These are phyloP conservation scores for Pestalotiopsis sp. DNA, from an alignment of 2,329 filamentous ascomycete genomes.

Conservation along the genomic window DNA sequence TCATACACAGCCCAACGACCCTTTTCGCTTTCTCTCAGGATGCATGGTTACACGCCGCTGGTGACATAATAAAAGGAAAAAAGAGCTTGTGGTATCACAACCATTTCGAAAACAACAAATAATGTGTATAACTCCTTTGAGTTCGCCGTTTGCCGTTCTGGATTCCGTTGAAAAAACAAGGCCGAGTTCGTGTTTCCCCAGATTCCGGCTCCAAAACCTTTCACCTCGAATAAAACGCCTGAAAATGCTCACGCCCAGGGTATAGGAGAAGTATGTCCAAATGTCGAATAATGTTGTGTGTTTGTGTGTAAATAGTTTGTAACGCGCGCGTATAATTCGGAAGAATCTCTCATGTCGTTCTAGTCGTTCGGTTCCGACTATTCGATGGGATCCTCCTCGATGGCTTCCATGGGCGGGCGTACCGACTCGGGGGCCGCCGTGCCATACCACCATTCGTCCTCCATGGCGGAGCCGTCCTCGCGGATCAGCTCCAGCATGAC, in stretches of 20 bases:
- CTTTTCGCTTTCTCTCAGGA: background rate
- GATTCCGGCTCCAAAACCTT: background rate
- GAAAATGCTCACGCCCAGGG: conserved; percentile 28
- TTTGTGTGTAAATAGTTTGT: no score
- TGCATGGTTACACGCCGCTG: conserved; percentile 5
- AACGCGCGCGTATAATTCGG: background rate
- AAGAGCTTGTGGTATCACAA: background rate
- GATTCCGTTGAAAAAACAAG: background rate
- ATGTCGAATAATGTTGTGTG: background rate
- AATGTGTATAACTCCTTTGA: conserved; percentile 18
- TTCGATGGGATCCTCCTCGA: conserved; percentile 53
- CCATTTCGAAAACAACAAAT: conserved; percentile 9
- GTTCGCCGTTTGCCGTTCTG: conserved; percentile 17
- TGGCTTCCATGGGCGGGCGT: conserved; percentile 49
- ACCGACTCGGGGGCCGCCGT: conserved; percentile 55
- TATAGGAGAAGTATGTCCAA: conserved; percentile 11
- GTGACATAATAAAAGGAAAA: conserved; percentile 2
- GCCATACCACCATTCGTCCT: conserved; percentile 66
- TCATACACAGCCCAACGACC: background rate
- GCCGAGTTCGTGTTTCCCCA: background rate
- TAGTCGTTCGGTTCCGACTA: conserved; percentile 16
- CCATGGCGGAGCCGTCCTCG: conserved; percentile 58
- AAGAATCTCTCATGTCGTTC: background rate
- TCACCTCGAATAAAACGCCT: conserved; percentile 23
- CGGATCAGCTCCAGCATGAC: conserved; percentile 66